Conservation (phyloP, 129 eudicot species). For the Saposhnikovia divaricata region DNA sequence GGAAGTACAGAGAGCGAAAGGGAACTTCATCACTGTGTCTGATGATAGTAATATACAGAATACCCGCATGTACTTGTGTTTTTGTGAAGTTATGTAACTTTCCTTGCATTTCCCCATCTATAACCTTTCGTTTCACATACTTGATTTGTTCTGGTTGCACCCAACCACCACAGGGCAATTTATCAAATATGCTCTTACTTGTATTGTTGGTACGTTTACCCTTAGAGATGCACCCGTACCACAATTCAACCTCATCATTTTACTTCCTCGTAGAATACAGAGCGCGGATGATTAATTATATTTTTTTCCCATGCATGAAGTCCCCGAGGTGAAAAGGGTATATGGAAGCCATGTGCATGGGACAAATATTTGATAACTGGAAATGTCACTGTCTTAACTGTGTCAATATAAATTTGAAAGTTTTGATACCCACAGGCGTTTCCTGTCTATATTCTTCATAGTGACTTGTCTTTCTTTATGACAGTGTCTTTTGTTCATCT, state of each 20-base stretch:
- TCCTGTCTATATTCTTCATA: background rate
- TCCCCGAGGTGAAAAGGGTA: background rate
- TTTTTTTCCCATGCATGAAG: background rate
- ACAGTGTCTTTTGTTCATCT: background rate
- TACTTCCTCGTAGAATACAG: background rate
- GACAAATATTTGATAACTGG: background rate
- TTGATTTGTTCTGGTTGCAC: background rate
- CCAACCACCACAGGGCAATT: background rate
- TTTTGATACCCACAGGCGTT: background rate
- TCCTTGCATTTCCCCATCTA: no score
- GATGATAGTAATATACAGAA: background rate
- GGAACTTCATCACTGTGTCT: background rate
- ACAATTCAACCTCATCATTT: background rate
- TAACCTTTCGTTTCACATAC: background rate
- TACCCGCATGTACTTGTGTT: background rate
- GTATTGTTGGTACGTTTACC: background rate
- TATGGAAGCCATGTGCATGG: background rate
- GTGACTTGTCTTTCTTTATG: background rate
- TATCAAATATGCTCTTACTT: background rate
- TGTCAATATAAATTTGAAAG: background rate
- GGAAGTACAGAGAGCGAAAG: background rate
- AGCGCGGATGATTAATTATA: background rate
- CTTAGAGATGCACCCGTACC: background rate
- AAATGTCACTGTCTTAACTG: background rate
- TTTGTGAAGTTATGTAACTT: background rate